These are phyloP conservation scores for Dipteronia dyeriana DNA, from an alignment of 345 rosid species.

Conservation along the genomic window DNA sequence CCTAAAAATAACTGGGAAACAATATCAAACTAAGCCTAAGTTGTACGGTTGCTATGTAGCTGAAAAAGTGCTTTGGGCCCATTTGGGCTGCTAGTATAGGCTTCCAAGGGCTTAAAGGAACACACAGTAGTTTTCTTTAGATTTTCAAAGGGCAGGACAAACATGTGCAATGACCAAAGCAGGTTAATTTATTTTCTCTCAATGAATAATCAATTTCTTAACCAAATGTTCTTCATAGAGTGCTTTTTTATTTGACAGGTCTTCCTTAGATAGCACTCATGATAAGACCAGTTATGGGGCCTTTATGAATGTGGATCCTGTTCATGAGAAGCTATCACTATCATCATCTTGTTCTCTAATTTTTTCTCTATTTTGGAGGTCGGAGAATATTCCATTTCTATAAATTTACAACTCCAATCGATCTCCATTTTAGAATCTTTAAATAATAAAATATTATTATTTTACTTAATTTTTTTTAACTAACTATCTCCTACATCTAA, in stretches of 20 bases:
- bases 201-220: background rate
- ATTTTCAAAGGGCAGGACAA: conserved; percentile 22
- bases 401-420: too few species aligned
- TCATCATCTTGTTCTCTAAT: too few species aligned
- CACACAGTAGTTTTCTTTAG: conserved; percentile 56
- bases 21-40: too few species aligned
- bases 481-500: too few species aligned
- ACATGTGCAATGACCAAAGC: conserved; percentile 81
- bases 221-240: background rate
- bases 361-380: too few species aligned
- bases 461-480: too few species aligned
- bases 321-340: conserved; percentile 30
- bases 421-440: too few species aligned
- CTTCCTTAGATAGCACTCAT: conserved; percentile 27
- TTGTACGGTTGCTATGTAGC: conserved; percentile 50
- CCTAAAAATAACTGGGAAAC: too few species aligned
- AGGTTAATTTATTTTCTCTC: conserved; percentile 26
- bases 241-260: background rate
- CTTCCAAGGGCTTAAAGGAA: conserved; percentile 46
- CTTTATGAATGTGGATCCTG: too few species aligned
- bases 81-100: conserved; percentile 69
- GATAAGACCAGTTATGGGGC: conserved; percentile 44
- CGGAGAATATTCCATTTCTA: too few species aligned
- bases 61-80: conserved; percentile 57
- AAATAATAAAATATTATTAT: too few species aligned